Evolutionary conservation across 2,329 filamentous ascomycete genomes (phyloP), one percentile per base, ranked within the genome.

Genomic region (Arthrobotrys iridis): DNA sequence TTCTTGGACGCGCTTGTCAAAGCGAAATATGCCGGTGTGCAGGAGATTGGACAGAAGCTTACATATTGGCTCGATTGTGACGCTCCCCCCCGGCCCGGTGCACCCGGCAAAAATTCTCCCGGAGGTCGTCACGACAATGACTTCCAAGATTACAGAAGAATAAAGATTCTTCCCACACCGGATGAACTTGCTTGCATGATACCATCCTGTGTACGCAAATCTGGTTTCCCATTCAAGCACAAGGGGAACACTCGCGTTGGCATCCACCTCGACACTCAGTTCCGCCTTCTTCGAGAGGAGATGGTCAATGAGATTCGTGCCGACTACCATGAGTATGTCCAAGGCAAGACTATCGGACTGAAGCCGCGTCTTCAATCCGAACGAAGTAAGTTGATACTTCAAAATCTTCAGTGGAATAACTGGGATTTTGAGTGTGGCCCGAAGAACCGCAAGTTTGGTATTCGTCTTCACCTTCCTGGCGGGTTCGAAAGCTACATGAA

Each of bases 71-170:
- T 13, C 52, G 57, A 67, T 10, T 74, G 70, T 22, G 40, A 50
- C 15, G 15, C n/a, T n/a, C 2, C 24, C 8, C 35, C 11, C 22
- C 48, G n/a, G 10, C 8, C 22, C 2, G 8, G 24, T n/a, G 30
- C 0, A 5, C 28, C 10, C 2, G 6, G 60, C 2, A 46, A 72
- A 4, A 22, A 50, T 24, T 58, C 64, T 0, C 85, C 89, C 0
- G 91, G 91, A 0, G 90, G 90, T 0, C 85, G 91, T 0, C 90
- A 93, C 77, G 89, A 93, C 80, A 93, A 93, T 63, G 91, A 93
- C 78, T 86, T 86, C 79, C 82, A 79, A 0, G 84, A 91, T 77
- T 89, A 89, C 77, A 84, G 87, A 0, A 72, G 87, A 0, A 88
- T 92, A 33, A 85, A 1, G 88, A 93, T 11, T 85, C 87, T 52